Evolutionary conservation across 176 grass and related monocot species (phyloP).

Genomic region (Musa troglodytarum): DNA sequence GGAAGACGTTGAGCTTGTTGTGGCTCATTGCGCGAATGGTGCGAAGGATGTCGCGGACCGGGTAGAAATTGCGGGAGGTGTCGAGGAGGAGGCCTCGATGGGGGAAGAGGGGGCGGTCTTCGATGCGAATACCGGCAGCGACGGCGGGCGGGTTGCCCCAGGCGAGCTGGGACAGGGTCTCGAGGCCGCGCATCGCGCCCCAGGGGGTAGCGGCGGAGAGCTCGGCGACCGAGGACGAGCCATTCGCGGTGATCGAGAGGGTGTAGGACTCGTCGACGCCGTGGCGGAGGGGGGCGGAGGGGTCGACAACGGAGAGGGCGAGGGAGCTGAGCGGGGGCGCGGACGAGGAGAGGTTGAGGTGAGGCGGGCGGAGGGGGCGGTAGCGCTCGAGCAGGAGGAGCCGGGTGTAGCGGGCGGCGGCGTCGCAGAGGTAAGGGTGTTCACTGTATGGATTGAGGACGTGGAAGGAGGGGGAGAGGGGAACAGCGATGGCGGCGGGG

Average conservation of each 20-base stretch:
- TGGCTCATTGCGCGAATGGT: constrained; percentile 74
- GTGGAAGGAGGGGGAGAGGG: constrained; percentile 57
- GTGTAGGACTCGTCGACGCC: constrained; percentile 74
- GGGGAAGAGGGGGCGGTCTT: constrained; percentile 50
- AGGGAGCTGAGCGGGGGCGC: constrained; percentile 27
- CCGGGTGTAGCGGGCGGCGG: constrained; percentile 54
- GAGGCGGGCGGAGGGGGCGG: constrained; percentile 38
- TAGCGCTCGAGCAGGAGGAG: constrained; percentile 67
- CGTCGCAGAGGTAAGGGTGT: constrained; percentile 49
- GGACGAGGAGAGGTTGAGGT: constrained; percentile 28
- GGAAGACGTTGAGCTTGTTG: constrained; percentile 96
- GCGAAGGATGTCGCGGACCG: constrained; percentile 53
- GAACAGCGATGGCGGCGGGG: constrained; percentile 29
- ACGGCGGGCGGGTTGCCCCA: constrained; percentile 33
- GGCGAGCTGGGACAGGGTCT: constrained; percentile 74
- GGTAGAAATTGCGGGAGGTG: constrained; percentile 70
- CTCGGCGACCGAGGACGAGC: constrained; percentile 25
- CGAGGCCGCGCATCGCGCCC: constrained; percentile 78
- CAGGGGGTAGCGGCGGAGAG: constrained; percentile 53
- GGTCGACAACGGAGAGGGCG: constrained; percentile 49
- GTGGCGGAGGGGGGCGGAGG: constrained; percentile 38
- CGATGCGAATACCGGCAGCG: constrained; percentile 51
- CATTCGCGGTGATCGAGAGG: constrained; percentile 37
- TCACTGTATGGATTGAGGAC: constrained; percentile 32
- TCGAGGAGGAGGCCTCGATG: constrained; percentile 76